Conservation (phyloP, 2,329 filamentous ascomycete genomes). For the Fusarium vanettenii region DNA sequence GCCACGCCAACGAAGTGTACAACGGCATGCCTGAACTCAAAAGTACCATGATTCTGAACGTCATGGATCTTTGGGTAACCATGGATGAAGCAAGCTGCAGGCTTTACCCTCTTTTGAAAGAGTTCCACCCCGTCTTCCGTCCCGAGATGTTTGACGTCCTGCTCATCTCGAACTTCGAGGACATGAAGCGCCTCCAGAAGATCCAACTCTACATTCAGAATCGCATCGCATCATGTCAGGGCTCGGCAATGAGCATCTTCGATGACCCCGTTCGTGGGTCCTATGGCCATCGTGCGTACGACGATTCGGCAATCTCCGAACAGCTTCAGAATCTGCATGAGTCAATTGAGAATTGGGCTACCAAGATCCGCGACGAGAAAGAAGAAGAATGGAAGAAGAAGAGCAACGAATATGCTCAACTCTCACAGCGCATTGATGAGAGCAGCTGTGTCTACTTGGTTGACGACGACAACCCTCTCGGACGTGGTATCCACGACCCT, state of each 20-base stretch:
- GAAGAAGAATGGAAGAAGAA: constrained; percentile 48
- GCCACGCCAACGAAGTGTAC: constrained; percentile 11
- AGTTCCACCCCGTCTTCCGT: constrained; percentile 37
- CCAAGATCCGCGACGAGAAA: constrained; percentile 36
- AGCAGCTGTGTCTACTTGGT: constrained; percentile 47
- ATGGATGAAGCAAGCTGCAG: constrained; percentile 35
- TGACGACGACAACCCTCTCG: constrained; percentile 29
- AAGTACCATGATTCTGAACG: constrained; percentile 34
- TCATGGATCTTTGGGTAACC: constrained; percentile 40
- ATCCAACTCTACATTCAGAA: constrained; percentile 36
- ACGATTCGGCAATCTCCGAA: constrained; percentile 28
- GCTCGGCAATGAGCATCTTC: constrained; percentile 30
- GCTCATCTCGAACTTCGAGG: constrained; percentile 22
- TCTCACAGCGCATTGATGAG: constrained; percentile 46
- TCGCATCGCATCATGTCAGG: constrained; percentile 27
- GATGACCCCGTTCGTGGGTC: constrained; percentile 40
- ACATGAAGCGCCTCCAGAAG: constrained; percentile 33
- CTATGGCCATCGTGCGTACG: constrained; percentile 44
- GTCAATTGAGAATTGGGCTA: constrained; percentile 41
- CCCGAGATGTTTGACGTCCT: constrained; percentile 39
- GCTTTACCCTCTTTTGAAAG: constrained; percentile 32
- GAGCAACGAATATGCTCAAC: constrained; percentile 45
- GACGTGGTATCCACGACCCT: constrained; percentile 34
- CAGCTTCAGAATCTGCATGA: constrained; percentile 29
- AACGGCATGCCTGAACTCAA: constrained; percentile 31